These are phyloP conservation scores for Fagopyrum esculentum DNA, from an alignment of 148 eudicot genomes.

Conservation along the genomic window DNA sequence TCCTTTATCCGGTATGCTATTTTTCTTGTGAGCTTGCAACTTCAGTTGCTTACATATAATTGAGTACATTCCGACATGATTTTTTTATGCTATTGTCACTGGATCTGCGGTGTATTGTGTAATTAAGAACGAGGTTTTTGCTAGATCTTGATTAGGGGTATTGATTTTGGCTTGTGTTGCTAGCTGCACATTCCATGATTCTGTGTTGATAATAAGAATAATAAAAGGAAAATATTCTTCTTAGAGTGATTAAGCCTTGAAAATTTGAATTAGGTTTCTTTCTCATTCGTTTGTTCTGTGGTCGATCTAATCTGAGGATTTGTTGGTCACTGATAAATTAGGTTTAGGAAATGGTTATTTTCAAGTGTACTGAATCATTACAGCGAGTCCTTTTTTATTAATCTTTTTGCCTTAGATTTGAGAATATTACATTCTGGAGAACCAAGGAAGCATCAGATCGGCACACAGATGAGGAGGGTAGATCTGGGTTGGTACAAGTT, in stretches of 20 bases:
- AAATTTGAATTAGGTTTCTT: neutral
- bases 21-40: neutral
- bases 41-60: constrained; percentile 3
- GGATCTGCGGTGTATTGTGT: constrained; percentile 8
- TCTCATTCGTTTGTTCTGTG: neutral
- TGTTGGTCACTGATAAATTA: neutral
- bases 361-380: neutral
- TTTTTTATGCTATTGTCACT: neutral
- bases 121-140: neutral
- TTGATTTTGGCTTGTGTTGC: neutral
- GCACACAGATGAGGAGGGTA: constrained; percentile 44
- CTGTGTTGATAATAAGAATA: neutral
- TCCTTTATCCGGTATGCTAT: constrained; percentile 60
- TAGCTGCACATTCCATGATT: neutral
- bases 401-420: constrained; percentile 45
- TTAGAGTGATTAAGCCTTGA: neutral
- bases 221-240: neutral
- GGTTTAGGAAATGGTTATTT: neutral
- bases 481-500: constrained; percentile 73
- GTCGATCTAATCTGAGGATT: constrained; percentile 6
- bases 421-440: constrained; percentile 92
- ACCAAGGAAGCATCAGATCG: constrained; percentile 53
- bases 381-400: neutral
- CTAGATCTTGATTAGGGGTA: constrained; percentile 2
- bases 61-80: neutral